These are phyloP conservation scores for Leishmania tropica DNA, from an alignment of 208 protist genomes.

Conservation along the genomic window DNA sequence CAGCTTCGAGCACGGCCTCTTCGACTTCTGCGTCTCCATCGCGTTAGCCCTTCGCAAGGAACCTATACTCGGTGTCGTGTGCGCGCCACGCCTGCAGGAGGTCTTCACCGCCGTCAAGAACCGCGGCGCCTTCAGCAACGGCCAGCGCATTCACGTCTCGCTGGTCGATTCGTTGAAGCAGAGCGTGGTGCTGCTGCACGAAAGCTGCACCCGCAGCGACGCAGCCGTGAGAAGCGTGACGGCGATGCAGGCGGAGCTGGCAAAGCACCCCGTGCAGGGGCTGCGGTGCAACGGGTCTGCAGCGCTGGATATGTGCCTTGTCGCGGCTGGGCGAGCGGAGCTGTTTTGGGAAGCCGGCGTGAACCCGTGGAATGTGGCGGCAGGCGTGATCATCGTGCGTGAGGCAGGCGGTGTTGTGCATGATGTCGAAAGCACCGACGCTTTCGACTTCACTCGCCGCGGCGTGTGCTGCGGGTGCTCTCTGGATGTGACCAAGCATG, in stretches of 20 bases:
- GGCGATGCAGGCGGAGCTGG: conserved; percentile 66
- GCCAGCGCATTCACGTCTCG: conserved; percentile 84
- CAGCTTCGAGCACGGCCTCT: conserved; percentile 84
- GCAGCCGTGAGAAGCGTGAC: conserved; percentile 55
- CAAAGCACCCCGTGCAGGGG: conserved; percentile 63
- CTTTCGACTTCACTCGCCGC: conserved; percentile 56
- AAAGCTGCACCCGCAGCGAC: conserved; percentile 54
- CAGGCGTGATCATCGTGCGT: conserved; percentile 80
- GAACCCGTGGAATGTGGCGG: conserved; percentile 78
- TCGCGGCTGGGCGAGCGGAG: conserved; percentile 77
- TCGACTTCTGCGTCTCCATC: conserved; percentile 89
- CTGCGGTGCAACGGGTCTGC: conserved; percentile 73
- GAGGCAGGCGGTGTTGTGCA: conserved; percentile 91
- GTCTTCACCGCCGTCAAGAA: conserved; percentile 79
- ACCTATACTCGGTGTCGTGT: conserved; percentile 80
- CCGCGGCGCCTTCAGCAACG: conserved; percentile 86
- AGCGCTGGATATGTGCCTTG: conserved; percentile 89
- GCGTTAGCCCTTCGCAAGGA: conserved; percentile 74
- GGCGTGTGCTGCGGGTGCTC: conserved; percentile 75
- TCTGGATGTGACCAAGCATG: conserved; percentile 49
- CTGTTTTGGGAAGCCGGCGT: conserved; percentile 82
- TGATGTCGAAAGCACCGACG: conserved; percentile 69
- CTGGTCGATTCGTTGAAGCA: conserved; percentile 38
- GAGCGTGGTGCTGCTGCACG: conserved; percentile 70
- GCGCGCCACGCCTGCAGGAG: conserved; percentile 75